These are phyloP conservation scores for Ambrosia trifida DNA, from an alignment of 129 eudicot genomes.

Conservation along the genomic window DNA sequence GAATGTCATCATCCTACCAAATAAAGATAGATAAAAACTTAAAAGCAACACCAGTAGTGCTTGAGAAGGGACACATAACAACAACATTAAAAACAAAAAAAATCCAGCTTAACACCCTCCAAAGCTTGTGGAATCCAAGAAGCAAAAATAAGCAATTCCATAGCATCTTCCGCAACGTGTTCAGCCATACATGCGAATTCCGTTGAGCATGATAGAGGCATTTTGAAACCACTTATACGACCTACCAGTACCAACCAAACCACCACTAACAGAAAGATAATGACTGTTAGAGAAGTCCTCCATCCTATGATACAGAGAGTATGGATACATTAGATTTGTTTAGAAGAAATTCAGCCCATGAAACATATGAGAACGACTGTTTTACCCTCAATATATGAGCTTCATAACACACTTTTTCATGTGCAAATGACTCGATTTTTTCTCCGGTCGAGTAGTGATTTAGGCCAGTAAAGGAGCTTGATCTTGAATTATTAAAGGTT, in stretches of 20 bases:
- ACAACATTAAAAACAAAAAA: background rate
- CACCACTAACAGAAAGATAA: slow-evolving; percentile 80
- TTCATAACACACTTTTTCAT: slow-evolving; percentile 88
- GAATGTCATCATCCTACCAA: slow-evolving; percentile 90
- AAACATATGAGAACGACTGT: slow-evolving; percentile 7
- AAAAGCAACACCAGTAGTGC: background rate
- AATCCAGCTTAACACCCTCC: slow-evolving; percentile 76
- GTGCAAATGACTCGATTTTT: slow-evolving; percentile 71
- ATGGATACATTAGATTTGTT: slow-evolving; percentile 1
- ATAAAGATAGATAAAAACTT: background rate
- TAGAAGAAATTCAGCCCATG: background rate
- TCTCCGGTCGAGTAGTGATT: slow-evolving; percentile 73
- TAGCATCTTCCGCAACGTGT: slow-evolving; percentile 90
- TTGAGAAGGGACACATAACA: background rate
- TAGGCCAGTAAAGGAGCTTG: slow-evolving; percentile 71
- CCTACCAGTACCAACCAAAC: slow-evolving; percentile 91
- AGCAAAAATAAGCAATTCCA: slow-evolving; percentile 96
- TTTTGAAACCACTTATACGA: slow-evolving; percentile 82
- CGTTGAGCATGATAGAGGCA: slow-evolving; percentile 93
- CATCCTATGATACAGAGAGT: slow-evolving; percentile 52
- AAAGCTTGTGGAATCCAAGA: slow-evolving; percentile 90
- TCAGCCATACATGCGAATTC: slow-evolving; percentile 96
- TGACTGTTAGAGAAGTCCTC: slow-evolving; percentile 75
- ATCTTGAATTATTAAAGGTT: slow-evolving; percentile 67
- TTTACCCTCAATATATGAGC: slow-evolving; percentile 93